These are phyloP conservation scores for Boletus coccyginus DNA, from an alignment of 768 basidiomycete genomes.

Conservation along the genomic window DNA sequence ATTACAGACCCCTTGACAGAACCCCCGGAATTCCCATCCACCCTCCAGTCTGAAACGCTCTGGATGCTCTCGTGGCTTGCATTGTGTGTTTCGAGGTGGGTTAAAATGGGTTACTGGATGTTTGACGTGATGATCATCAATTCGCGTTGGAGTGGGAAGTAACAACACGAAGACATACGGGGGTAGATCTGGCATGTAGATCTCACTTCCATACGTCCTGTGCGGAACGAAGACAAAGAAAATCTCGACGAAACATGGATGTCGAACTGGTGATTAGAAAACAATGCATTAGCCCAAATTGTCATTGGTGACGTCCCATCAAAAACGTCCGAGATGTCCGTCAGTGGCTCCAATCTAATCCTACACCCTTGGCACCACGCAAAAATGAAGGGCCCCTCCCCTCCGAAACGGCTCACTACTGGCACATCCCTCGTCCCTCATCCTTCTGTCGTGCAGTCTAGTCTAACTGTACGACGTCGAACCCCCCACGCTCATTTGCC, in stretches of 20 bases:
- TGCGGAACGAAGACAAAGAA: not conserved
- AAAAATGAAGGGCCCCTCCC: not conserved
- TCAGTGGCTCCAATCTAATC: not conserved
- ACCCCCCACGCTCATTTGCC: slow-evolving; percentile 22
- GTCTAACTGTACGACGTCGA: slow-evolving; percentile 26
- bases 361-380: not conserved
- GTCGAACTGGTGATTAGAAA: not conserved
- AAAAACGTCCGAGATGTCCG: not conserved
- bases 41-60: slow-evolving; percentile 6
- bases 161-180: too few relatives aligned
- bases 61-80: not conserved
- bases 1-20: not conserved
- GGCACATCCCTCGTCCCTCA: not conserved
- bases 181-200: not conserved
- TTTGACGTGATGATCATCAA: not conserved
- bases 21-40: not conserved
- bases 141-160: not conserved
- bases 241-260: too few relatives aligned
- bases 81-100: not conserved
- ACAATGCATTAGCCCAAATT: not conserved
- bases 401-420: not conserved
- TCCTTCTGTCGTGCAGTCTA: not conserved
- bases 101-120: not conserved
- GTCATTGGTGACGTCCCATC: not conserved
- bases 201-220: not conserved